phyloP scores from a whole-genome alignment of 1,284 basidiomycete genomes.

The Trametes polyzona region DNA sequence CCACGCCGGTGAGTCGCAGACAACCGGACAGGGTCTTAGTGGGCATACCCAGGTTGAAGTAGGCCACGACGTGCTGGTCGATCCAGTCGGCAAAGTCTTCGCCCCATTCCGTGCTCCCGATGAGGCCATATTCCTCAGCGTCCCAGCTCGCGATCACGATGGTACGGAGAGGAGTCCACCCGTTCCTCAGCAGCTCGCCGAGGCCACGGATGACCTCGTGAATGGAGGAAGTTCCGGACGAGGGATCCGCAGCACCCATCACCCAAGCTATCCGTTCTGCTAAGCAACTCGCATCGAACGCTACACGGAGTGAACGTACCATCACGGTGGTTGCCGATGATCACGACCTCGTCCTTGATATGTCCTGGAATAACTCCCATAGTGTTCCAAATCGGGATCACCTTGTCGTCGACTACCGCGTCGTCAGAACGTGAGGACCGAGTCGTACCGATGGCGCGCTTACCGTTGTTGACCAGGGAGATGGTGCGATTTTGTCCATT shows the following conservation, averaged over 20 bases:
- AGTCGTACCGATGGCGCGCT: background rate
- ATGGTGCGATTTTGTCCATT: slow-evolving; percentile 48
- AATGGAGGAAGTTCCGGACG: slow-evolving; percentile 82
- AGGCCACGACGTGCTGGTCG: slow-evolving; percentile 75
- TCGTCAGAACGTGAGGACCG: background rate
- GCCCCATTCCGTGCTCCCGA: slow-evolving; percentile 87
- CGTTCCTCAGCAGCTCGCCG: slow-evolving; percentile 67
- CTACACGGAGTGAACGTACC: slow-evolving; percentile 45
- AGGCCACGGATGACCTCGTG: slow-evolving; percentile 84
- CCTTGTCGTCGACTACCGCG: slow-evolving; percentile 63
- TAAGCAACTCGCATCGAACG: background rate
- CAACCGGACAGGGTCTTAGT: background rate
- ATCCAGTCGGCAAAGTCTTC: slow-evolving; percentile 89
- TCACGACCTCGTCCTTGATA: slow-evolving; percentile 82
- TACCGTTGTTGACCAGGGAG: slow-evolving; percentile 67
- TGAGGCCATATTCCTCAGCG: slow-evolving; percentile 88
- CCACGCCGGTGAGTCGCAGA: too few relatives aligned
- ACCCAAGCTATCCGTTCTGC: slow-evolving; percentile 42
- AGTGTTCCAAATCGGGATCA: slow-evolving; percentile 83
- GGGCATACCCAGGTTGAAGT: slow-evolving; percentile 76
- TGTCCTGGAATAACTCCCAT: slow-evolving; percentile 90
- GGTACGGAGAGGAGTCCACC: slow-evolving; percentile 90
- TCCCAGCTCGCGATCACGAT: slow-evolving; percentile 91
- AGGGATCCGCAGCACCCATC: slow-evolving; percentile 84
- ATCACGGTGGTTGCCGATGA: slow-evolving; percentile 89